phyloP scores from a whole-genome alignment of 352 stramenopile genomes.

The Phytophthora crassamura region DNA sequence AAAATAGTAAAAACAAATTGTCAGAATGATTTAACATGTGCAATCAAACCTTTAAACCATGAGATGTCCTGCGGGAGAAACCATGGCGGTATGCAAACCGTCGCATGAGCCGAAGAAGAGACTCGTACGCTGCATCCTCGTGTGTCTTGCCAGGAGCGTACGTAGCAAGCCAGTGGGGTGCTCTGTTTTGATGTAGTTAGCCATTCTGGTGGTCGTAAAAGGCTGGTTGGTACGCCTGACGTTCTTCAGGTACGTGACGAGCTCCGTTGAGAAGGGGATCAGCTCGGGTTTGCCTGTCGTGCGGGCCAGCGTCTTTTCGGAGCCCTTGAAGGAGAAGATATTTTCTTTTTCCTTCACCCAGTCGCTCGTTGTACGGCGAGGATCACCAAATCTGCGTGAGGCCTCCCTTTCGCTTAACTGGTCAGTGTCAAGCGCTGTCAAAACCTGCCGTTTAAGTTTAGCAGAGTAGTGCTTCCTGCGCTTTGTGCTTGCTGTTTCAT shows the following conservation, averaged over 20 bases:
- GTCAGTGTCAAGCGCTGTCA: no score
- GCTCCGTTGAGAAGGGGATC: slow-evolving; percentile 1
- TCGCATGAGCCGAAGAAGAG: not conserved
- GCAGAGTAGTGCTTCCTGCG: no score
- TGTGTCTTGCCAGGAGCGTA: no score
- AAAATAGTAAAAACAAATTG: no score
- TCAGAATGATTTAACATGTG: no score
- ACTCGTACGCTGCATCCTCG: not conserved
- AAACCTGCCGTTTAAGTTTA: no score
- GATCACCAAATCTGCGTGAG: not conserved
- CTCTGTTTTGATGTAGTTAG: no score
- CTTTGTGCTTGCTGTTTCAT: no score
- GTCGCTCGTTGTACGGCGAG: not conserved
- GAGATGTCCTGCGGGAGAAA: not conserved
- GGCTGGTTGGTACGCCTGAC: no score
- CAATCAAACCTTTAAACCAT: not conserved
- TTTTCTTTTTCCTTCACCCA: not conserved
- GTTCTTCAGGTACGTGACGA: slow-evolving; percentile 2
- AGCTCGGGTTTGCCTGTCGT: not conserved
- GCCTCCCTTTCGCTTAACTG: not conserved
- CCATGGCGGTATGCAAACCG: slow-evolving; percentile 3
- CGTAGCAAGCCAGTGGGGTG: no score
- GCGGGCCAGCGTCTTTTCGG: slow-evolving; percentile 1
- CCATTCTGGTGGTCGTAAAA: no score
- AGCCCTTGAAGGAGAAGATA: slow-evolving; percentile 2